A percentile compares a stretch with the other conserved stretches of the same genome.
Evolutionary conservation across 164 flowering plant species (phyloP).

Genomic region (Nymphaea thermarum): DNA sequence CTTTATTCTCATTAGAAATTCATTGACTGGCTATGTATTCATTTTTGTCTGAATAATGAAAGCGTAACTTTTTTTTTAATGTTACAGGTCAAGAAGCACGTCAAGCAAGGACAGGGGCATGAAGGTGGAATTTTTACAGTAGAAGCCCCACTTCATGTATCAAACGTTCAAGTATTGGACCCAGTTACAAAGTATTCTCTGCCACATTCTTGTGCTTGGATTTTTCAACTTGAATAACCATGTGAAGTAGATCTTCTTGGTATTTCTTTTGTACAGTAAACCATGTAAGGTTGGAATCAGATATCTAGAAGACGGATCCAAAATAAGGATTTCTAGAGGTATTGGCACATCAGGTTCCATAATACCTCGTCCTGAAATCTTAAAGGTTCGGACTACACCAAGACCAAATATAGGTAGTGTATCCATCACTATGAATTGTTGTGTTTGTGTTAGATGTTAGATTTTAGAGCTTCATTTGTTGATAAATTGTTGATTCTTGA

Average conservation of each 20-base stretch:
- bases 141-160: constrained; percentile 94
- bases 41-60: too few species aligned
- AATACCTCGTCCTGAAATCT: constrained; percentile 91
- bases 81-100: constrained; percentile 81
- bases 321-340: constrained; percentile 83
- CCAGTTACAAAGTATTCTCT: constrained; percentile 61
- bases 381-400: constrained; percentile 74
- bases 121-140: constrained; percentile 97
- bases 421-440: too few species aligned
- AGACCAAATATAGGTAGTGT: constrained; percentile 66
- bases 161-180: constrained; percentile 88
- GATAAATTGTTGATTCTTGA: too few species aligned
- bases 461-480: too few species aligned
- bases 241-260: background rate
- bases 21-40: too few species aligned
- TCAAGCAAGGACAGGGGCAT: constrained; percentile 86
- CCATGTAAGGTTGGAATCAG: constrained; percentile 69
- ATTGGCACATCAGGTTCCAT: constrained; percentile 74
- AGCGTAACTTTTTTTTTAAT: background rate
- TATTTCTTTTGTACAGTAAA: constrained; percentile 32
- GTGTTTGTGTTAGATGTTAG: too few species aligned
- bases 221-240: background rate
- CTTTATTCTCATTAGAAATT: too few species aligned
- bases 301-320: constrained; percentile 80
- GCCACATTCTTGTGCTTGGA: background rate